phyloP scores from a whole-genome alignment of 1,284 basidiomycete species.

The Tilletia setariae region DNA sequence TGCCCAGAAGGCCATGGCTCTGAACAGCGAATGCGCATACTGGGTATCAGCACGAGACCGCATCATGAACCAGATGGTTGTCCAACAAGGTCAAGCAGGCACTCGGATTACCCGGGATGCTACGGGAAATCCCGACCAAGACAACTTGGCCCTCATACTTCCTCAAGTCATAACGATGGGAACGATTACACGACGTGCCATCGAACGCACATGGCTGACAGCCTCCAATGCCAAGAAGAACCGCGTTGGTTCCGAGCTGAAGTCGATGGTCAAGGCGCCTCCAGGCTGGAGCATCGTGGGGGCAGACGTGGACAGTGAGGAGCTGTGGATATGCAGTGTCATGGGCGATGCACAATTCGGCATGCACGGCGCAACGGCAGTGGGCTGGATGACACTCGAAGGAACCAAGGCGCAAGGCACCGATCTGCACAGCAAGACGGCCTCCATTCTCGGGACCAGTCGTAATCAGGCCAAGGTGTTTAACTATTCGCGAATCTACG shows the following conservation, averaged over 20 bases:
- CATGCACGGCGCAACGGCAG: constrained; percentile 89
- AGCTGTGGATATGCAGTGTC: constrained; percentile 97
- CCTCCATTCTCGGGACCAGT: constrained; percentile 84
- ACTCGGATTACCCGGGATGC: constrained; percentile 58
- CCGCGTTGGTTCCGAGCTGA: constrained; percentile 93
- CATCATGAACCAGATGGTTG: constrained; percentile 87
- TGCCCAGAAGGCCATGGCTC: constrained; percentile 73
- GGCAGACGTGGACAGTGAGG: constrained; percentile 97
- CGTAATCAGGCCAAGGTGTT: constrained; percentile 97
- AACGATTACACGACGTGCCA: constrained; percentile 91
- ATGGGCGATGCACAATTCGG: constrained; percentile 99
- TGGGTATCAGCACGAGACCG: constrained; percentile 94
- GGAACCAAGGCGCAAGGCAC: constrained; percentile 95
- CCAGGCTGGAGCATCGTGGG: constrained; percentile 91
- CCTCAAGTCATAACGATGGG: constrained; percentile 98
- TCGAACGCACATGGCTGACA: constrained; percentile 97
- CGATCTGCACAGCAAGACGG: constrained; percentile 95
- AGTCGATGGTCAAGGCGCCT: constrained; percentile 93
- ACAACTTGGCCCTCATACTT: constrained; percentile 71
- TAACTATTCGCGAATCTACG: constrained; percentile 98
- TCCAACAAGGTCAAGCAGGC: constrained; percentile 67
- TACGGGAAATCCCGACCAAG: constrained; percentile 10
- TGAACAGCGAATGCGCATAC: constrained; percentile 94
- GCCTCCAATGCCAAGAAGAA: constrained; percentile 98
- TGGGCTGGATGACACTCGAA: constrained; percentile 99